Conservation (phyloP, 192 early-diverging fungal genomes). For the Gigaspora rosea region DNA sequence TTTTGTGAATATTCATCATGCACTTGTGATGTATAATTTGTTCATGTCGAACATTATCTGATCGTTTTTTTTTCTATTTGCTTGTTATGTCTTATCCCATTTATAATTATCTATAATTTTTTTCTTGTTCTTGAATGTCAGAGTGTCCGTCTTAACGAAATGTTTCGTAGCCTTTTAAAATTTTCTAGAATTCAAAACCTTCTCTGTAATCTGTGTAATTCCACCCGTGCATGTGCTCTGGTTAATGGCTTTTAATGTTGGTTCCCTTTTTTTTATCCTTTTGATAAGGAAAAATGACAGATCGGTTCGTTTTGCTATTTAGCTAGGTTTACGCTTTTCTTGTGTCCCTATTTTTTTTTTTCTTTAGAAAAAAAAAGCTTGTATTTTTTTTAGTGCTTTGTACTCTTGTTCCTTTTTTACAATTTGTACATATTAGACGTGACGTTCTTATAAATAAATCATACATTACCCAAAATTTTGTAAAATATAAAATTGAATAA, state of each 20-base stretch:
- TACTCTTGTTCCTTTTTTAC: slow-evolving; percentile 1
- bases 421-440: slow-evolving; percentile 23
- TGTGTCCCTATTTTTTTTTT: not conserved
- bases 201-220: not conserved
- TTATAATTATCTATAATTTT: slow-evolving; percentile 19
- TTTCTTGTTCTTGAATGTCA: not conserved
- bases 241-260: not conserved
- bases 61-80: not conserved
- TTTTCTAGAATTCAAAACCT: slow-evolving; percentile 3
- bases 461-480: too few relatives aligned
- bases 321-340: slow-evolving; percentile 15
- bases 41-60: too few relatives aligned
- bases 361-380: not conserved
- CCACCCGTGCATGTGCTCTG: not conserved
- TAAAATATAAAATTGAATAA: not conserved
- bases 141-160: slow-evolving; percentile 26
- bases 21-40: too few relatives aligned
- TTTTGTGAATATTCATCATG: too few relatives aligned
- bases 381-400: slow-evolving; percentile 20
- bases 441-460: slow-evolving; percentile 12
- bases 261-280: not conserved
- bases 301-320: slow-evolving; percentile 24
- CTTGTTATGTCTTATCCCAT: not conserved
- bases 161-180: not conserved
- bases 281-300: slow-evolving; percentile 27